These are phyloP conservation scores for Cercospora sesami DNA, from an alignment of 2,329 filamentous ascomycete genomes.

Conservation along the genomic window DNA sequence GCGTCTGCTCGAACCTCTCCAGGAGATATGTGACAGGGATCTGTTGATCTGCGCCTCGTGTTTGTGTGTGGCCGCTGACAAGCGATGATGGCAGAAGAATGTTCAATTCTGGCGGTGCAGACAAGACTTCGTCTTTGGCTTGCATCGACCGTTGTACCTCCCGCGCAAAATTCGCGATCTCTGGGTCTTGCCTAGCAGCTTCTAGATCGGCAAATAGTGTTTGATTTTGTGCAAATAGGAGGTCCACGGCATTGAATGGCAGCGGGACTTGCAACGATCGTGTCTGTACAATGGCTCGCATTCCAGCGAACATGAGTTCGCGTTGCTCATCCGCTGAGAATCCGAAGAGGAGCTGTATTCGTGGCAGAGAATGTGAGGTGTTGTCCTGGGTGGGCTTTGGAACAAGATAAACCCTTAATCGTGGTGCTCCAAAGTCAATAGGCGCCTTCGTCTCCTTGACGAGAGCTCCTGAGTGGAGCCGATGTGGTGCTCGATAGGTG, in stretches of 20 bases:
- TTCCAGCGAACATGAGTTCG: slow-evolving; percentile 16
- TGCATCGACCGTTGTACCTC: slow-evolving; percentile 24
- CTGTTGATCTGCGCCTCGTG: slow-evolving; percentile 1
- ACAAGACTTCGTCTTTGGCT: slow-evolving; percentile 19
- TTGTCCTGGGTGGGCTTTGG: background rate
- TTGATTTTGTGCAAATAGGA: slow-evolving; percentile 24
- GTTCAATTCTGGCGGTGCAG: slow-evolving; percentile 25
- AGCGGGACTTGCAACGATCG: slow-evolving; percentile 26
- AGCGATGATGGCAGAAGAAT: slow-evolving; percentile 28
- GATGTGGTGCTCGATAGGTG: background rate
- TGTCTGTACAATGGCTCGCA: slow-evolving; percentile 21
- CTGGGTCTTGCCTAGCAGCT: slow-evolving; percentile 13
- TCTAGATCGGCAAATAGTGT: slow-evolving; percentile 12
- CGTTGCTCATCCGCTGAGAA: slow-evolving; percentile 5
- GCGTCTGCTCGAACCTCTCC: slow-evolving; percentile 34
- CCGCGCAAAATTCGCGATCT: slow-evolving; percentile 25
- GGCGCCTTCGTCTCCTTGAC: background rate
- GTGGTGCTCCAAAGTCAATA: background rate
- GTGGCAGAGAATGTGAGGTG: slow-evolving; percentile 8
- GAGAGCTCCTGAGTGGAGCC: background rate
- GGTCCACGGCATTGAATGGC: slow-evolving; percentile 28
- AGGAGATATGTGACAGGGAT: slow-evolving; percentile 30
- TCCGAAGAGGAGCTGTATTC: slow-evolving; percentile 23
- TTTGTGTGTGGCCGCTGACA: background rate
- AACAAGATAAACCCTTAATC: slow-evolving; percentile 8